Evolutionary conservation across 306 rosid genomes (phyloP).

Genomic region (Dicorynia guianensis): DNA sequence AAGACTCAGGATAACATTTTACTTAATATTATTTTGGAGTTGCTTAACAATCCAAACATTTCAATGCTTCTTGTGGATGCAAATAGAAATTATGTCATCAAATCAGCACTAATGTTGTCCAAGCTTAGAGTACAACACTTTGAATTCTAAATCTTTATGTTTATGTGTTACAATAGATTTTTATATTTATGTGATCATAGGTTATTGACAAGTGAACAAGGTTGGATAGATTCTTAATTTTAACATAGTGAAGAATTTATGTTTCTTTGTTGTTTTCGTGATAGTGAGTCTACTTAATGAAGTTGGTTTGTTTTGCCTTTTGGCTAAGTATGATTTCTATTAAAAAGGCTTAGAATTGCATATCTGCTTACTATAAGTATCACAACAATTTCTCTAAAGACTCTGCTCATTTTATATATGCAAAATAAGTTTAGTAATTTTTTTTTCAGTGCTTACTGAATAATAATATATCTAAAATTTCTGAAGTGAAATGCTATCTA

Average conservation of each 20-base stretch:
- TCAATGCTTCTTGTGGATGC: slow-evolving; percentile 64
- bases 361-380: slow-evolving; percentile 1
- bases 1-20: slow-evolving; percentile 39
- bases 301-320: too few species aligned
- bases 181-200: not conserved
- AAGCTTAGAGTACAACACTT: slow-evolving; percentile 64
- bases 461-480: not conserved
- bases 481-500: not conserved
- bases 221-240: too few species aligned
- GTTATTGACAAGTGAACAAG: not conserved
- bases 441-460: too few species aligned
- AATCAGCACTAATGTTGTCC: slow-evolving; percentile 52
- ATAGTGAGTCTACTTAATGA: too few species aligned
- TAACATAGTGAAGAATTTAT: too few species aligned
- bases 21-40: slow-evolving; percentile 50
- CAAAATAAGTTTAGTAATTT: too few species aligned
- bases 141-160: not conserved
- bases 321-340: too few species aligned
- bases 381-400: not conserved
- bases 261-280: too few species aligned
- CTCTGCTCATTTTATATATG: too few species aligned
- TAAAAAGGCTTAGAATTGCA: not conserved
- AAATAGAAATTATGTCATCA: slow-evolving; percentile 70
- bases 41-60: slow-evolving; percentile 43
- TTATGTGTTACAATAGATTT: slow-evolving; percentile 17